phyloP scores from a whole-genome alignment of 148 eudicot genomes.

The Silene latifolia region DNA sequence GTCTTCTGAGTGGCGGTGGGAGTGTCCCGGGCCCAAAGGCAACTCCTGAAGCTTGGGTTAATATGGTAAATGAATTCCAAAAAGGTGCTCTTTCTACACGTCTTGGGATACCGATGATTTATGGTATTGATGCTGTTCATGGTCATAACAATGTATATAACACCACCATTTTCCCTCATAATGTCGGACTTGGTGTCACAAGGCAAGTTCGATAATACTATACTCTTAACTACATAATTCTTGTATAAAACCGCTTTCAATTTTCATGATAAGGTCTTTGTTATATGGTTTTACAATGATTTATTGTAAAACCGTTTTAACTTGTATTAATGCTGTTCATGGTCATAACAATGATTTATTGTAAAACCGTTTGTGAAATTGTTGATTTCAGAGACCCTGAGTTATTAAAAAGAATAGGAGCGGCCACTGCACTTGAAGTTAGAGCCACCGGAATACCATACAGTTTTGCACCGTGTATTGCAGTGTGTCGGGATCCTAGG shows the following conservation, averaged over 20 bases:
- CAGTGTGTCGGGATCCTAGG: conserved; percentile 82
- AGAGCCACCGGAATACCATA: conserved; percentile 75
- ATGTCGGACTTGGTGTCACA: conserved; percentile 69
- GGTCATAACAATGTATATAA: conserved; percentile 63
- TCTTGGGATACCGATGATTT: conserved; percentile 60
- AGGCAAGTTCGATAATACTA: conserved; percentile 40
- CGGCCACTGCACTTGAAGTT: conserved; percentile 84
- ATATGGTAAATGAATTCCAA: conserved; percentile 59
- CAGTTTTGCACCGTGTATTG: conserved; percentile 75
- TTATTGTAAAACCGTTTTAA: neutral
- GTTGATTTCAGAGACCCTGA: conserved; percentile 50
- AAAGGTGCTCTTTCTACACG: conserved; percentile 56
- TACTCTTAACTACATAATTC: too few relatives aligned
- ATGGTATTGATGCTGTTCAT: conserved; percentile 69
- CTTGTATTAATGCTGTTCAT: too few relatives aligned
- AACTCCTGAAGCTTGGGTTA: conserved; percentile 51
- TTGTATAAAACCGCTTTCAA: too few relatives aligned
- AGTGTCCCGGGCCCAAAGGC: conserved; percentile 59
- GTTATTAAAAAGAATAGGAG: conserved; percentile 67
- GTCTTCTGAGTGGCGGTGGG: conserved; percentile 60
- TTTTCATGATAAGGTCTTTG: too few relatives aligned
- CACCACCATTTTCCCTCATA: conserved; percentile 70
- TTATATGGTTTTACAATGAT: neutral
- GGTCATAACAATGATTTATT: neutral
- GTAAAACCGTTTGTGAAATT: neutral